Conservation (phyloP, 495 filamentous ascomycete species). For the Podospora australis region DNA sequence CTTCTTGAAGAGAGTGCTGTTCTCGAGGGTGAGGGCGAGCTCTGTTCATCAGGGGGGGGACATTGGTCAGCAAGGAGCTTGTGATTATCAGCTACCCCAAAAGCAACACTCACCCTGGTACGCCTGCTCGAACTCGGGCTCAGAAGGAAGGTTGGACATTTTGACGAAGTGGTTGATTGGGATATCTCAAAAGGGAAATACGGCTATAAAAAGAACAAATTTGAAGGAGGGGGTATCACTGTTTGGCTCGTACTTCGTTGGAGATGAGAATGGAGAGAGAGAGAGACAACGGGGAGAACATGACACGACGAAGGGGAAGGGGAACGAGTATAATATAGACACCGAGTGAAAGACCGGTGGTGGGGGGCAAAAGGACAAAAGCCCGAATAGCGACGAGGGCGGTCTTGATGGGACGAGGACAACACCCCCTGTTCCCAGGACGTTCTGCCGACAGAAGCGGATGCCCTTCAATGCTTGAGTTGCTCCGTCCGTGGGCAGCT, state of each 20-base stretch:
- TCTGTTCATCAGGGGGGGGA: slow-evolving; percentile 46
- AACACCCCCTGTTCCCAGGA: slow-evolving; percentile 4
- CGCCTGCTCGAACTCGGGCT: slow-evolving; percentile 99
- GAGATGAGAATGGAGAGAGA: slow-evolving; percentile 8
- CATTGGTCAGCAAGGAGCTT: background rate
- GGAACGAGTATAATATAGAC: slow-evolving; percentile 14
- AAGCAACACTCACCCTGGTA: slow-evolving; percentile 69
- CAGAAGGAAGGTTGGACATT: slow-evolving; percentile 80
- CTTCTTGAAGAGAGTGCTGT: slow-evolving; percentile 87
- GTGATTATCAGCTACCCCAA: background rate
- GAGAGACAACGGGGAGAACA: background rate
- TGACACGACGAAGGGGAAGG: slow-evolving; percentile 6
- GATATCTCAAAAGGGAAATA: background rate
- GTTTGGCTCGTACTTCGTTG: slow-evolving; percentile 8
- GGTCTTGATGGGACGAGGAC: background rate
- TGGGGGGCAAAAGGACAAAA: slow-evolving; percentile 3
- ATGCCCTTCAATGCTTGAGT: background rate
- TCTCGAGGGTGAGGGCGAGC: slow-evolving; percentile 87
- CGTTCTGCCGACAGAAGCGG: slow-evolving; percentile 7
- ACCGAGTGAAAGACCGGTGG: background rate
- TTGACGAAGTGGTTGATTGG: slow-evolving; percentile 17
- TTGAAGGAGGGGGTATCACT: slow-evolving; percentile 9
- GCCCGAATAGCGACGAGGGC: slow-evolving; percentile 4
- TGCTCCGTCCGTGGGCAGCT: slow-evolving; percentile 4
- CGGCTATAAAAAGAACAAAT: slow-evolving; percentile 2